These are phyloP conservation scores for Teratosphaeria zuluensis DNA, from an alignment of 2,329 filamentous ascomycete genomes.

Conservation along the genomic window DNA sequence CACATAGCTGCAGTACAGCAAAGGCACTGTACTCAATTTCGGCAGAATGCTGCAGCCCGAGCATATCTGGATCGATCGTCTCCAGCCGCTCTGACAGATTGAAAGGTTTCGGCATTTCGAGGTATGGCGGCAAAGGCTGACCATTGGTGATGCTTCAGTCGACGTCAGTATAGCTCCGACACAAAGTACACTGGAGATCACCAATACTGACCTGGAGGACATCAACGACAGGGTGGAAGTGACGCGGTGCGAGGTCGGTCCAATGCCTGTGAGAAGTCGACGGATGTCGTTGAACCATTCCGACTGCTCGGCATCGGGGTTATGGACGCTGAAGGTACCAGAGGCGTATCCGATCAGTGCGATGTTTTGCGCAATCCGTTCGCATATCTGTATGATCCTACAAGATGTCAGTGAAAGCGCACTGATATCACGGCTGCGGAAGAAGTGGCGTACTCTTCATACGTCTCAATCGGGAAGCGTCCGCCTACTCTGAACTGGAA, in stretches of 20 bases:
- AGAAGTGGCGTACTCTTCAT: slow-evolving; percentile 35
- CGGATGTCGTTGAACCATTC: slow-evolving; percentile 54
- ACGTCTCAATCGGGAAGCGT: slow-evolving; percentile 56
- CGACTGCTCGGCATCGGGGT: slow-evolving; percentile 31
- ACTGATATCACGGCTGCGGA: neutral
- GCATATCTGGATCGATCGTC: slow-evolving; percentile 48
- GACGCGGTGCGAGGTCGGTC: slow-evolving; percentile 52
- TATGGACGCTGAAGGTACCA: slow-evolving; percentile 36
- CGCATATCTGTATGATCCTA: slow-evolving; percentile 49
- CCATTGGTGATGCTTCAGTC: slow-evolving; percentile 53
- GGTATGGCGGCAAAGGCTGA: slow-evolving; percentile 60
- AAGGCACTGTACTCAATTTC: neutral
- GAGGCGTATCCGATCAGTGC: slow-evolving; percentile 57
- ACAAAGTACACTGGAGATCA: slow-evolving; percentile 47
- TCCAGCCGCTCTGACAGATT: slow-evolving; percentile 50
- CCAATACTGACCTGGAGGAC: slow-evolving; percentile 55
- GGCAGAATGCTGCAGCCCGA: slow-evolving; percentile 38
- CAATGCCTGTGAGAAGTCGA: slow-evolving; percentile 45
- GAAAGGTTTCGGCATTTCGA: slow-evolving; percentile 53
- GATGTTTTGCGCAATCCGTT: slow-evolving; percentile 57
- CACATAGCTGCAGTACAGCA: neutral
- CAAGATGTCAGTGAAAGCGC: slow-evolving; percentile 2
- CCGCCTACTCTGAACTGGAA: slow-evolving; percentile 65
- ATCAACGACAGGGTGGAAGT: slow-evolving; percentile 60
- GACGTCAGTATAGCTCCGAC: slow-evolving; percentile 63